Base-by-base conservation (phyloP, 768 basidiomycete genomes). In the Tricholoma flavovirens region DNA sequence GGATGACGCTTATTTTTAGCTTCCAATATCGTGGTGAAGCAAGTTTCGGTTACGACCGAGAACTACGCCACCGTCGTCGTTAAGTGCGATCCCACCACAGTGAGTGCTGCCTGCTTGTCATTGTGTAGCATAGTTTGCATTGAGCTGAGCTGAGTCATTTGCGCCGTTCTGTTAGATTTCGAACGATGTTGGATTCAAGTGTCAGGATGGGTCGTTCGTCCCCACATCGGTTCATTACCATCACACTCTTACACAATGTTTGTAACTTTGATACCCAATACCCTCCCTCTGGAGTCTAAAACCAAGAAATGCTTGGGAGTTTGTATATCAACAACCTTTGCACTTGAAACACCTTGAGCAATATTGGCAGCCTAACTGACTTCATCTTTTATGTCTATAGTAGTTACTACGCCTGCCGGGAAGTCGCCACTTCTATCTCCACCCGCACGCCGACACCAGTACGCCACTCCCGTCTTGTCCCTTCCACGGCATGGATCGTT, bases 381-480 rank as follows among this genome's bases (percentile, higher is more conserved):
- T n/a, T n/a, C n/a, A n/a, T n/a, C n/a, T n/a, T n/a, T n/a, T n/a
- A n/a, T n/a, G n/a, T n/a, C n/a, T n/a, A n/a, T n/a, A n/a, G n/a
- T n/a, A n/a, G n/a, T n/a, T 82, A 84, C 63, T 69, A 62, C 46
- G 81, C 84, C 82, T 8, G 83, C 82, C 0, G 81, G 83, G 30
- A 86, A 66, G 80, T 80, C 21, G 71, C 71, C 5, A 83, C 48
- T 75, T 84, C 35, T 83, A 84, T 62, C 66, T 86, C 21, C n/a
- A n/a, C n/a, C n/a, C n/a, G n/a, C 81, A 82, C 57, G 77, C 78
- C 2, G 70, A 71, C n/a, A 84, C 83, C 7, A 76, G 81, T 81
- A 51, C 26, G 75, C 49, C 30, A 24, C n/a, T 15, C 11, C 2
- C 5, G 17, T 54, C n/a, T 29, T 19, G 12, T n/a, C 10, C 38